Conservation (phyloP, 1,284 basidiomycete species). For the Ustilago trichophora region DNA sequence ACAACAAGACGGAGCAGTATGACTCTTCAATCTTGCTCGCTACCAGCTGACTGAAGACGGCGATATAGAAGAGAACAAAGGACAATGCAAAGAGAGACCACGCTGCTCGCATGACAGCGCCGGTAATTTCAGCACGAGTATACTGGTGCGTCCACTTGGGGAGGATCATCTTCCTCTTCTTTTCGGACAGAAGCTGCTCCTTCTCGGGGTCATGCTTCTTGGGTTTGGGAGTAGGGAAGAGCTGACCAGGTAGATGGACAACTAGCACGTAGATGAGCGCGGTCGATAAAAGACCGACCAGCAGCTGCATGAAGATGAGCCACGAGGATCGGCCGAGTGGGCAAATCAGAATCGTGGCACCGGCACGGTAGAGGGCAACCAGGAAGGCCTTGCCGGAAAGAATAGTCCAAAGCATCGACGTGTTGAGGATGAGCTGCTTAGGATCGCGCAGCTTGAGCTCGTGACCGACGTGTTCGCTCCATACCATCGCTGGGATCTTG, state of each 20-base stretch:
- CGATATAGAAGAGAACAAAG: constrained; percentile 30
- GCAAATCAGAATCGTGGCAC: constrained; percentile 18
- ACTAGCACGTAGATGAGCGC: constrained; percentile 15
- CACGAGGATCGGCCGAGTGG: constrained; percentile 24
- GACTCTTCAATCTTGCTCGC: constrained; percentile 29
- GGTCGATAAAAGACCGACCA: constrained; percentile 16
- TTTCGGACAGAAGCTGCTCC: constrained; percentile 7
- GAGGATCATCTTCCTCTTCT: constrained; percentile 5
- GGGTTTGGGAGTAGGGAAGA: constrained; percentile 22
- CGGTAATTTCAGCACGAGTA: constrained; percentile 15
- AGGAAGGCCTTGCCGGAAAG: constrained; percentile 9
- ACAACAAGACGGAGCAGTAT: constrained; percentile 19
- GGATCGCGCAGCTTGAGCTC: constrained; percentile 17
- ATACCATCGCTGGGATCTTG: constrained; percentile 20
- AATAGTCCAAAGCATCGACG: constrained; percentile 20
- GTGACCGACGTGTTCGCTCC: constrained; percentile 21
- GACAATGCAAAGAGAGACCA: constrained; percentile 30
- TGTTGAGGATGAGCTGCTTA: constrained; percentile 22
- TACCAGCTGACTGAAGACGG: constrained; percentile 27
- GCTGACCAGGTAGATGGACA: constrained; percentile 16
- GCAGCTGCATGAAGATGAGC: constrained; percentile 28
- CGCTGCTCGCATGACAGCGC: constrained; percentile 14
- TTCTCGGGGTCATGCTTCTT: constrained; percentile 20
- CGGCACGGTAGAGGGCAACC: constrained; percentile 14
- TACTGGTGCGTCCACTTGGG: constrained; percentile 14